These are phyloP conservation scores for Luzula sylvatica DNA, from an alignment of 176 grass and related monocot species.

Conservation along the genomic window DNA sequence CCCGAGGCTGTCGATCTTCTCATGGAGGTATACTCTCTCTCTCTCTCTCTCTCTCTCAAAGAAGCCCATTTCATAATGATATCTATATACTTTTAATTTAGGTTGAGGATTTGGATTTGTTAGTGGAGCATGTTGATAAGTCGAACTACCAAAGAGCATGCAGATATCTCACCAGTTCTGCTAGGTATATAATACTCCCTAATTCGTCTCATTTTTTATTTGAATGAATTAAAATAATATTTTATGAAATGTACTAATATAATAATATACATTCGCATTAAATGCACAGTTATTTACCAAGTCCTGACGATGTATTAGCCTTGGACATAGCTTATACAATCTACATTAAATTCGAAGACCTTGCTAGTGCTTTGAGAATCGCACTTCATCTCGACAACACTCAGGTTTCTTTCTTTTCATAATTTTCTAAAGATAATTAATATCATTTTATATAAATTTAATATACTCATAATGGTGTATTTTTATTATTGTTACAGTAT, in stretches of 20 bases:
- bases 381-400: conserved; percentile 66
- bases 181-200: conserved; percentile 37
- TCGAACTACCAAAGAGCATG: conserved; percentile 91
- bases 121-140: conserved; percentile 82
- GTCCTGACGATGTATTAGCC: conserved; percentile 75
- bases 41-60: conserved; percentile 1
- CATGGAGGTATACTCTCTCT: conserved; percentile 56
- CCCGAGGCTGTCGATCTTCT: conserved; percentile 98
- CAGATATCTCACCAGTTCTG: conserved; percentile 87
- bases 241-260: not conserved
- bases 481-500: conserved; percentile 45
- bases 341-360: conserved; percentile 80
- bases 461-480: conserved; percentile 8
- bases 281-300: conserved; percentile 55
- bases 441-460: conserved; percentile 7
- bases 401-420: conserved; percentile 26
- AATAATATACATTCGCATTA: not conserved
- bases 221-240: not conserved
- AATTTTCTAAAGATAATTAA: too few relatives aligned
- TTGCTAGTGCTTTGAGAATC: conserved; percentile 71
- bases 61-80: too few relatives aligned
- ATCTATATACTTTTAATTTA: conserved; percentile 20
- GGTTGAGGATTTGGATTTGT: conserved; percentile 97
- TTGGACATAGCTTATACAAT: conserved; percentile 93
- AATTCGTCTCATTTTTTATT: not conserved